Conservation (phyloP, 495 filamentous ascomycete species). For the Cercophora newfieldiana region DNA sequence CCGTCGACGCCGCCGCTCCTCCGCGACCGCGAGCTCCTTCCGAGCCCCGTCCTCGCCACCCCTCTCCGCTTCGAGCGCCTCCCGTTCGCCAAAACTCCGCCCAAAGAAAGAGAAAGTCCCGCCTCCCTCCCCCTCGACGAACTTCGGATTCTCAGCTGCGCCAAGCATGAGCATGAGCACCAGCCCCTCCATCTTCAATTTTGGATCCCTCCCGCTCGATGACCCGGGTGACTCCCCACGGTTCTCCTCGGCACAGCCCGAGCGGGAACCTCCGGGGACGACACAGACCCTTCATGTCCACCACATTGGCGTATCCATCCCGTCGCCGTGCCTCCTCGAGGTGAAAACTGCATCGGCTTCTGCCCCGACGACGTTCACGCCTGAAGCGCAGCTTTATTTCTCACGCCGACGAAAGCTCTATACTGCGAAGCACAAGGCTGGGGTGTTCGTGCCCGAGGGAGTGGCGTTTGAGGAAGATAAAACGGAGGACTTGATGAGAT, state of each 20-base stretch:
- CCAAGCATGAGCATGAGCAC: too few relatives aligned
- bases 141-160: background rate
- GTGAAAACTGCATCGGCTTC: constrained; percentile 25
- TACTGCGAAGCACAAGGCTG: constrained; percentile 19
- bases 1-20: background rate
- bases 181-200: too few relatives aligned
- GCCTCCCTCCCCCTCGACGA: background rate
- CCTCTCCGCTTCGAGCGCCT: too few relatives aligned
- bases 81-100: background rate
- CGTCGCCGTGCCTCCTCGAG: constrained; percentile 25
- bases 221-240: constrained; percentile 23
- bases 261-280: background rate
- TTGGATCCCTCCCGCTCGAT: constrained; percentile 21
- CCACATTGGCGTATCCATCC: constrained; percentile 19
- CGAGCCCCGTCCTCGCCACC: background rate
- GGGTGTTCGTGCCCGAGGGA: constrained; percentile 7
- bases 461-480: constrained; percentile 8
- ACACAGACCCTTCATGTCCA: constrained; percentile 11
- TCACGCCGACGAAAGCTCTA: constrained; percentile 18
- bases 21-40: too few relatives aligned
- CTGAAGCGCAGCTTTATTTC: constrained; percentile 31
- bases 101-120: background rate
- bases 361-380: constrained; percentile 7
- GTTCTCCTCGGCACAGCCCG: background rate
- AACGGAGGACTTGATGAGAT: constrained; percentile 2